phyloP scores from a whole-genome alignment of 768 basidiomycete genomes.

The Hemileccinum rubropunctum region DNA sequence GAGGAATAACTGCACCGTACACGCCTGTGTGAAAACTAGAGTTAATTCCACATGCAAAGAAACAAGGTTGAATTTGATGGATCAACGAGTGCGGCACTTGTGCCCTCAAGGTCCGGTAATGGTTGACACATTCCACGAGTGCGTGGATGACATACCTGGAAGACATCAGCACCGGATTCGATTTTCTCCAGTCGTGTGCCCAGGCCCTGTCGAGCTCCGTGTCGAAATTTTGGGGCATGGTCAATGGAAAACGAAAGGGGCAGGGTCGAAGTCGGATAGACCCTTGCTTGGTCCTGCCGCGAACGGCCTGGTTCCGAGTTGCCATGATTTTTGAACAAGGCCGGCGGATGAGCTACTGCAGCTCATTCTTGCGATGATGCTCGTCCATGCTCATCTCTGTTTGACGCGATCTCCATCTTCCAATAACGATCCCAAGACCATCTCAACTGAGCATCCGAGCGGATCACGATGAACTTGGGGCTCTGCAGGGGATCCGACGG shows the following conservation, averaged over 20 bases:
- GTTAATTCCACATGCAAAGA: slow-evolving; percentile 22
- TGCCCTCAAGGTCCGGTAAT: not conserved
- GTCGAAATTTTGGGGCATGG: slow-evolving; percentile 32
- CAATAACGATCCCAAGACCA: not conserved
- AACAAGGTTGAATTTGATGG: slow-evolving; percentile 17
- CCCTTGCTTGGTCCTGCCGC: not conserved
- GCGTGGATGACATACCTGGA: too few species aligned
- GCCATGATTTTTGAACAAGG: not conserved
- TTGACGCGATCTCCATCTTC: not conserved
- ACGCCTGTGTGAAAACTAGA: slow-evolving; percentile 18
- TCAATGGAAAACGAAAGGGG: slow-evolving; percentile 29
- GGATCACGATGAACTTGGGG: slow-evolving; percentile 4
- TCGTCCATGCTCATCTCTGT: too few species aligned
- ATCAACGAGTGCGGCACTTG: too few species aligned
- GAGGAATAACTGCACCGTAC: not conserved
- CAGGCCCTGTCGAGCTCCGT: slow-evolving; percentile 33
- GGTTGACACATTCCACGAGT: not conserved
- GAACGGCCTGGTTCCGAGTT: not conserved
- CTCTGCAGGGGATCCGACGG: slow-evolving; percentile 17
- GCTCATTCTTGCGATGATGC: too few species aligned
- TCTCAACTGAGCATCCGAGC: slow-evolving; percentile 10
- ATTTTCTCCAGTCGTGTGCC: slow-evolving; percentile 20
- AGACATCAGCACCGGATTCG: too few species aligned
- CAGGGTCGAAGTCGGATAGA: slow-evolving; percentile 18
- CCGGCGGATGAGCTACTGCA: too few species aligned